phyloP scores from a whole-genome alignment of 345 rosid species.

The Rhodomyrtus tomentosa region DNA sequence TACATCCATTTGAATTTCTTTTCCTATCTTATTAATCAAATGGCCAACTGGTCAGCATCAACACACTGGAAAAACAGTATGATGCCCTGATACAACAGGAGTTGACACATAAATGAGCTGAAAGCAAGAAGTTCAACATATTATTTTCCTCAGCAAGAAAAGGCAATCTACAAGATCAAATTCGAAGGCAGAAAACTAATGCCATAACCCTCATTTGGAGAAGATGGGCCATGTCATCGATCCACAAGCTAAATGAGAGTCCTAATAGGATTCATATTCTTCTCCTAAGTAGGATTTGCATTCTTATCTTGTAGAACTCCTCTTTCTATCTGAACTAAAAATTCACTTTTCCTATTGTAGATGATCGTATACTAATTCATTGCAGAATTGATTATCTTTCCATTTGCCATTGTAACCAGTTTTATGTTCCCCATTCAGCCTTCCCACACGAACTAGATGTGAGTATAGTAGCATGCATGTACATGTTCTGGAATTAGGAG shows the following conservation, averaged over 20 bases:
- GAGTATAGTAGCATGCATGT: background rate
- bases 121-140: background rate
- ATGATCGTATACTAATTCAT: background rate
- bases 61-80: background rate
- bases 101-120: background rate
- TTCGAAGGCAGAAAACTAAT: background rate
- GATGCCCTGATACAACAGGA: background rate
- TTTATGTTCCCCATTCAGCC: background rate
- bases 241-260: background rate
- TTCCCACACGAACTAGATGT: background rate
- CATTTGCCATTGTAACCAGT: background rate
- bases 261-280: background rate
- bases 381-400: background rate
- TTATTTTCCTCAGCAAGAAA: background rate
- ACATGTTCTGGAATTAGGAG: background rate
- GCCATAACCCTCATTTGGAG: background rate
- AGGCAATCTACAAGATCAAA: background rate
- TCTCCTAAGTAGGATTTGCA: background rate
- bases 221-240: background rate
- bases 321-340: background rate
- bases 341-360: background rate
- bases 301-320: background rate
- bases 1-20: background rate
- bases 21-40: background rate
- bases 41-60: background rate